Conservation (phyloP, 495 filamentous ascomycete species). For the Glutinoglossum americanum region DNA sequence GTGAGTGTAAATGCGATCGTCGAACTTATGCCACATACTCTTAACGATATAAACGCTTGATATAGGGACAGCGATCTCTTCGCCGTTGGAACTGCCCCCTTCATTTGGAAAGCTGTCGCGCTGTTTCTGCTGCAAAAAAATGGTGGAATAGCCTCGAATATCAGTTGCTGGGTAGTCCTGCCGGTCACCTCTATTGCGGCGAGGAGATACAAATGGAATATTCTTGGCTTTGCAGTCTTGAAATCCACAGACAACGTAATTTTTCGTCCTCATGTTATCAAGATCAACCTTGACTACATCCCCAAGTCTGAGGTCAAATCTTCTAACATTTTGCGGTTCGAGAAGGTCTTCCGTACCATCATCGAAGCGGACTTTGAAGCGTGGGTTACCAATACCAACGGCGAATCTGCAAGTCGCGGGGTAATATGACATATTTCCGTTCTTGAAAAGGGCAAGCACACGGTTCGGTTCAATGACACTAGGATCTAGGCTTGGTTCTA, state of each 20-base stretch:
- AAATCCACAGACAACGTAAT: slow-evolving; percentile 19
- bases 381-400: neutral
- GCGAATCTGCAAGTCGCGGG: slow-evolving; percentile 18
- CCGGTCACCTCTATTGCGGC: slow-evolving; percentile 2
- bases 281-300: slow-evolving; percentile 22
- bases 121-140: slow-evolving; percentile 13
- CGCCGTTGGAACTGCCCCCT: neutral
- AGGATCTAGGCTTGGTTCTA: neutral
- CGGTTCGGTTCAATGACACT: slow-evolving; percentile 11
- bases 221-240: slow-evolving; percentile 4
- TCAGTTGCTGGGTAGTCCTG: slow-evolving; percentile 13
- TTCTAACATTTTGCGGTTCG: slow-evolving; percentile 10
- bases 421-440: slow-evolving; percentile 14
- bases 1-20: slow-evolving; percentile 13
- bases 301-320: slow-evolving; percentile 16
- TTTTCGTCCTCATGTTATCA: slow-evolving; percentile 14
- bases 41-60: slow-evolving; percentile 16
- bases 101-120: slow-evolving; percentile 12
- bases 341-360: slow-evolving; percentile 14
- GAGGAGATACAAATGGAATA: neutral
- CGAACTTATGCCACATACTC: slow-evolving; percentile 15
- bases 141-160: slow-evolving; percentile 12
- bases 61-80: slow-evolving; percentile 13
- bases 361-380: slow-evolving; percentile 18
- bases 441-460: slow-evolving; percentile 21